Evolutionary conservation across 2,329 filamentous ascomycete species (phyloP).

Genomic region (Aureobasidium lini): DNA sequence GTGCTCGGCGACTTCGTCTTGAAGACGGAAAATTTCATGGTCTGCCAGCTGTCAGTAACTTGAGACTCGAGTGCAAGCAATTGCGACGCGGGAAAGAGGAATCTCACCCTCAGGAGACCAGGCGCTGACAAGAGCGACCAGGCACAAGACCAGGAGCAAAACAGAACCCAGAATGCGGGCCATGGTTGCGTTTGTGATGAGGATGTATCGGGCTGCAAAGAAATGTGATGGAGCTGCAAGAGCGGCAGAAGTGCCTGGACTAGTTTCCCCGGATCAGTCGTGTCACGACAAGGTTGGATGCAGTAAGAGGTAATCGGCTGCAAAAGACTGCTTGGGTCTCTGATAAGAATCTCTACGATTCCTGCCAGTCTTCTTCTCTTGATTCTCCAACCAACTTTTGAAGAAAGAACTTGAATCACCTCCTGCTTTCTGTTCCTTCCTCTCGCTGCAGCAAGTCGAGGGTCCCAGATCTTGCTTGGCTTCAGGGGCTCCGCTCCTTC

Average conservation of each 20-base stretch:
- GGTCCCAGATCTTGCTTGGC: neutral
- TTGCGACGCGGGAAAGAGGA: neutral
- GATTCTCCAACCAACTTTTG: neutral
- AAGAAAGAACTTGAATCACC: too few relatives aligned
- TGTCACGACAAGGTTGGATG: neutral
- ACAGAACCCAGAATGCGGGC: slow-evolving; percentile 57
- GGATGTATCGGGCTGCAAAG: slow-evolving; percentile 9
- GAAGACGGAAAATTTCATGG: slow-evolving; percentile 94
- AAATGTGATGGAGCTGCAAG: slow-evolving; percentile 18
- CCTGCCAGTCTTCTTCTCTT: neutral
- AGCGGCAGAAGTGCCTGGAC: slow-evolving; percentile 11
- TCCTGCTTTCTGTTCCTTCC: neutral
- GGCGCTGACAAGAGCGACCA: slow-evolving; percentile 60
- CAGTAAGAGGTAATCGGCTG: neutral
- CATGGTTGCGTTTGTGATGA: slow-evolving; percentile 47
- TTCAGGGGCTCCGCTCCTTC: neutral
- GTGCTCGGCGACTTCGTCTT: slow-evolving; percentile 70
- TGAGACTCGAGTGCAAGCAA: neutral
- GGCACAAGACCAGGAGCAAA: slow-evolving; percentile 60
- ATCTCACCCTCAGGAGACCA: slow-evolving; percentile 78
- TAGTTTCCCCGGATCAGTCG: slow-evolving; percentile 10
- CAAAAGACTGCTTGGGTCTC: too few relatives aligned
- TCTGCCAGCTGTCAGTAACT: slow-evolving; percentile 47
- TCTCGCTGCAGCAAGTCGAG: neutral
- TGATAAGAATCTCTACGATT: neutral